phyloP scores from a whole-genome alignment of 2,329 filamentous ascomycete species.

The Podosphaera fusca region DNA sequence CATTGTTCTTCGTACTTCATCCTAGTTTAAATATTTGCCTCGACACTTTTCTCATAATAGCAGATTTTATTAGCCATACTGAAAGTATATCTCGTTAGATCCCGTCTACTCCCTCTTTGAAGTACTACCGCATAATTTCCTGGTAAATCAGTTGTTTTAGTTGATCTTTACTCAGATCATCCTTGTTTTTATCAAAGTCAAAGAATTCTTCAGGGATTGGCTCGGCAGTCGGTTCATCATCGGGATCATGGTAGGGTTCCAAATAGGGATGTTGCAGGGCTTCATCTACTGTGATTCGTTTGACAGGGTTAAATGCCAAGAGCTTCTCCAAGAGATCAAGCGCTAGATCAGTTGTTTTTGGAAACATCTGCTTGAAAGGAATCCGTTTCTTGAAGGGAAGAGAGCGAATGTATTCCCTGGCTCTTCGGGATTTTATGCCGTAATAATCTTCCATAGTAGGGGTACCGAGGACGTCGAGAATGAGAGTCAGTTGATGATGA shows the following conservation, averaged over 20 bases:
- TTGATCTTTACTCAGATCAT: slow-evolving; percentile 93
- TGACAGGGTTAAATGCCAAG: slow-evolving; percentile 91
- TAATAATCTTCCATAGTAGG: slow-evolving; percentile 99
- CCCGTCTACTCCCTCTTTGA: neutral
- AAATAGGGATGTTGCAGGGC: slow-evolving; percentile 94
- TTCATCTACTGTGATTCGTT: slow-evolving; percentile 95
- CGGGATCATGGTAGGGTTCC: slow-evolving; percentile 95
- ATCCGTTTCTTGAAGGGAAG: slow-evolving; percentile 99
- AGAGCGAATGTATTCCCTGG: slow-evolving; percentile 92
- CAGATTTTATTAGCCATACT: neutral
- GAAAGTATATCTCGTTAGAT: neutral
- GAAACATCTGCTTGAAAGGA: slow-evolving; percentile 88
- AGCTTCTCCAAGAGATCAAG: slow-evolving; percentile 88
- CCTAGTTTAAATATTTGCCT: neutral
- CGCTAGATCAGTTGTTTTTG: slow-evolving; percentile 94
- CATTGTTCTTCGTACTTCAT: neutral
- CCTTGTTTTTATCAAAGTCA: slow-evolving; percentile 99
- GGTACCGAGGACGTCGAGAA: slow-evolving; percentile 88
- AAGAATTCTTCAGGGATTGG: slow-evolving; percentile 98
- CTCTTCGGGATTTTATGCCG: slow-evolving; percentile 93
- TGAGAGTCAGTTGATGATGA: slow-evolving; percentile 92
- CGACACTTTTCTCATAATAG: neutral
- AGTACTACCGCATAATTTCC: slow-evolving; percentile 46
- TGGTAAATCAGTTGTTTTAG: slow-evolving; percentile 93
- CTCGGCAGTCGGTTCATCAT: slow-evolving; percentile 89